Evolutionary conservation across 1,284 basidiomycete genomes (phyloP), one percentile per base, ranked within the genome.

Genomic region (Megacollybia platyphylla): DNA sequence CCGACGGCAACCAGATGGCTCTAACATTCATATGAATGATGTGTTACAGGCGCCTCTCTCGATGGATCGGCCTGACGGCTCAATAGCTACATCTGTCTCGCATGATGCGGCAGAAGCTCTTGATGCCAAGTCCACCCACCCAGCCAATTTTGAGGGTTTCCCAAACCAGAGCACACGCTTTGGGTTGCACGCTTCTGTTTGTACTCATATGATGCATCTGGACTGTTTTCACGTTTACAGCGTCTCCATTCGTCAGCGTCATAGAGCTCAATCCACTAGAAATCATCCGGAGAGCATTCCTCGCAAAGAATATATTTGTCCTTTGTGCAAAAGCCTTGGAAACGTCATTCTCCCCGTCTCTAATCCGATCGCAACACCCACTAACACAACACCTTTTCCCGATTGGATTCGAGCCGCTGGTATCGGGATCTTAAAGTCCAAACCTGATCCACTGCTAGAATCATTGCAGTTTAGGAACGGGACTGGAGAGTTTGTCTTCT

Each of bases 141-240:
- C 65, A 29, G 65, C 62, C 42, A 79, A 71, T 51, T 84, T 87
- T 48, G 79, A 84, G 47, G 83, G 78, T 0, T 92, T 90, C 60
- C 82, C 87, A 0, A 57, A 76, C 0, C 65, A 72, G 29, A 76
- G 74, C 48, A 84, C 83, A 10, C 77, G 79, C 26, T 91, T 92
- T 52, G 96, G 94, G 5, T 67, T 97, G 24, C 76, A 93, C 55
- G 71, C 84, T 3, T 93, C 92, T 2, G 84, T 92, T 20, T 98
- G 94, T 61, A 91, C 86, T 30, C 96, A 98, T 58, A 81, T 93
- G 71, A 98, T 99, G 93, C 96, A 99, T 62, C 65, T 94, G 47
- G 77, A 83, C 34, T 98, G 96, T 62, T 97, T 98, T 65, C 81
- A 86, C 45, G 82, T 84, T 1, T 98, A 98, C 59, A 91, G 79